Base-by-base conservation (phyloP, 306 rosid genomes). In the Cyamopsis tetragonoloba region DNA sequence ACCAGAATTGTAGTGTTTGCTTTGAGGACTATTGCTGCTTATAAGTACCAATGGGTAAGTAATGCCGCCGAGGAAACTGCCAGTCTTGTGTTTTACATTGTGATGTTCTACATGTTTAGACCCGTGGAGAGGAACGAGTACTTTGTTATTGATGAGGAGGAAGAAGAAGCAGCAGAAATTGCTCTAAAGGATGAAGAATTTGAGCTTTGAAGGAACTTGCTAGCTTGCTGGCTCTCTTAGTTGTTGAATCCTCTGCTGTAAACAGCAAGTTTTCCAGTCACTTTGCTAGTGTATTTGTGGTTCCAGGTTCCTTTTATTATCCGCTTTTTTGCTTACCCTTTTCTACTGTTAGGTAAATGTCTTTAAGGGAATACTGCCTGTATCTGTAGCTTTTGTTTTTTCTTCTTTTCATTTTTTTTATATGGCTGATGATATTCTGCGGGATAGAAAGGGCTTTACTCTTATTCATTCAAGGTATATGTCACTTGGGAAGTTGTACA, bases 21-120 rank as follows among this genome's bases (percentile, higher is more conserved):
- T 1, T 84, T 92, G 12, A 87, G 82, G 76, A 92, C 96, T 10
- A 92, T 92, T 46, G 91, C 93, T 6, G 98, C 96, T 2, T 89
- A 89, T 32, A 87, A 89, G 88, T 92, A 82, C 71, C 98, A 89
- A 60, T 92, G 98, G 96, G 91, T 86, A 32, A 86, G 96, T 71
- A 81, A 84, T 79, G 96, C 96, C 3, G 96, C 98, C 0, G 96
- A 89, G 87, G 98, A 92, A 77, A 78, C 72, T 18, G 98, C 87
- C 0, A 92, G 89, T 48, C 88, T 92, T 7, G 83, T 48, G 1
- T 92, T 92, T 74, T 92, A 89, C 28, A 15, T 79, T 53, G 79
- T 92, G 19, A 92, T 92, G 87, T 92, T 92, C 84, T 87, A 92
- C 48, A 92, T 89, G 96, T 92, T 89, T 54, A 87, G 98, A 80